Evolutionary conservation across 2,329 filamentous ascomycete species (phyloP).

Genomic region (Aspergillus quadricinctus): DNA sequence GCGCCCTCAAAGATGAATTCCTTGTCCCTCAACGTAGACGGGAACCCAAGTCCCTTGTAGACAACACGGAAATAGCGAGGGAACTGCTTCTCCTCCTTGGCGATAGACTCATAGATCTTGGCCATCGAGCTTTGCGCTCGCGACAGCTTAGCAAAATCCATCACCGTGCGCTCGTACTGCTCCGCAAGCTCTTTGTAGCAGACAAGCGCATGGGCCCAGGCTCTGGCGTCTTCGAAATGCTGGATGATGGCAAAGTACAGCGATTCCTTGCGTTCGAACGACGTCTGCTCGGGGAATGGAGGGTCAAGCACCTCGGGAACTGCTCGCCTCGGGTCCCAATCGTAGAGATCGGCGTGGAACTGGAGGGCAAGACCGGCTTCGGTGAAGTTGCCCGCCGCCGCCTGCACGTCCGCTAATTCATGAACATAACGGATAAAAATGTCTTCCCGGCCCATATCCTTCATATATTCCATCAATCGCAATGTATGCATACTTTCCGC

Average conservation of each 20-base stretch:
- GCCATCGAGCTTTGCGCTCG: conserved; percentile 86
- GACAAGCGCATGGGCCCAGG: conserved; percentile 81
- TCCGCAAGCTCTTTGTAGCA: conserved; percentile 85
- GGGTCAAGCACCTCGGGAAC: conserved; percentile 68
- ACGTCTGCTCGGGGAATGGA: conserved; percentile 72
- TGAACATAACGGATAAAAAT: conserved; percentile 96
- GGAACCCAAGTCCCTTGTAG: conserved; percentile 87
- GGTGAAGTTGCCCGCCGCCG: conserved; percentile 69
- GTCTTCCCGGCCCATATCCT: conserved; percentile 94
- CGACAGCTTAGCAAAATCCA: conserved; percentile 89
- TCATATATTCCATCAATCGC: conserved; percentile 90
- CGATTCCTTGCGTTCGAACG: conserved; percentile 88
- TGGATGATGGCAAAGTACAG: conserved; percentile 95
- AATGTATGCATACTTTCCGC: conserved; percentile 86
- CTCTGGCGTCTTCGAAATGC: conserved; percentile 88
- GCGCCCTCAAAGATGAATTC: conserved; percentile 87
- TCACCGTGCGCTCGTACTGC: conserved; percentile 87
- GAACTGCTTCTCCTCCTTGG: conserved; percentile 71
- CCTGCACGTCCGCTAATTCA: conserved; percentile 76
- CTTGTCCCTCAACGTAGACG: conserved; percentile 74
- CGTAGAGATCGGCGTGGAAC: conserved; percentile 86
- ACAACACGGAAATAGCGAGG: conserved; percentile 88
- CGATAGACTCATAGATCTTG: conserved; percentile 82
- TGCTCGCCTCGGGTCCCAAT: conserved; percentile 73
- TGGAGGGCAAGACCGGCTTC: conserved; percentile 86